Evolutionary conservation across 2,329 filamentous ascomycete genomes (phyloP).

Genomic region (Pseudocercospora cruenta): DNA sequence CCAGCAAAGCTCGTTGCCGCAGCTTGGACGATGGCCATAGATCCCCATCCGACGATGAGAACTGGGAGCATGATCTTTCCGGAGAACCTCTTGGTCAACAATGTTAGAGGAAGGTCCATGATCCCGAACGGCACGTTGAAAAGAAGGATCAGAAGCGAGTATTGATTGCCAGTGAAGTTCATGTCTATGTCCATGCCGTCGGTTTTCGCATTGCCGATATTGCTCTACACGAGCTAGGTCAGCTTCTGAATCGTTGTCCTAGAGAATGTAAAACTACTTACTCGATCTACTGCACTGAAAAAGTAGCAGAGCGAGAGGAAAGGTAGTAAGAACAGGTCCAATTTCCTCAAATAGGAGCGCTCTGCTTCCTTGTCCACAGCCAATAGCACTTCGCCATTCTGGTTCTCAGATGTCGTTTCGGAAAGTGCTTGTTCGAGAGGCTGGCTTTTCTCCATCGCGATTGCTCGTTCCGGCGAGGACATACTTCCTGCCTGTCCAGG

Average conservation of each 20-base stretch:
- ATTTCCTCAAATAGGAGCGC: background rate
- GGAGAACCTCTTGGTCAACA: conserved; percentile 54
- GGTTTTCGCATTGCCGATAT: conserved; percentile 57
- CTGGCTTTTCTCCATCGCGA: background rate
- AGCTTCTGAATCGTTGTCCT: background rate
- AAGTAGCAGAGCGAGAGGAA: conserved; percentile 50
- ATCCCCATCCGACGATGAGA: conserved; percentile 55
- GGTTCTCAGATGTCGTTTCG: background rate
- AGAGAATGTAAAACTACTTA: background rate
- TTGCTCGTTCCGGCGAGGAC: too few species aligned
- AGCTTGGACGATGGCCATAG: conserved; percentile 53
- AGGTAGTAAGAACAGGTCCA: conserved; percentile 50
- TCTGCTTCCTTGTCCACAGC: background rate
- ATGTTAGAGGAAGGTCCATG: conserved; percentile 54
- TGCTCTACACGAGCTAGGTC: conserved; percentile 38
- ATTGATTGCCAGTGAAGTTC: conserved; percentile 48
- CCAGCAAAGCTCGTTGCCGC: conserved; percentile 54
- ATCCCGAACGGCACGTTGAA: conserved; percentile 58
- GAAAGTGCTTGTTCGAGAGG: background rate
- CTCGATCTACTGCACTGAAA: conserved; percentile 34
- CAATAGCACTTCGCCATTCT: background rate
- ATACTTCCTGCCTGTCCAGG: background rate
- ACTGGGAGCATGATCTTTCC: conserved; percentile 47
- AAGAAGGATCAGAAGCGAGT: conserved; percentile 51
- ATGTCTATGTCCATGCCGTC: conserved; percentile 52